Evolutionary conservation across 345 rosid genomes (phyloP), one percentile per base, ranked within the genome.

Genomic region (Theobroma cacao): DNA sequence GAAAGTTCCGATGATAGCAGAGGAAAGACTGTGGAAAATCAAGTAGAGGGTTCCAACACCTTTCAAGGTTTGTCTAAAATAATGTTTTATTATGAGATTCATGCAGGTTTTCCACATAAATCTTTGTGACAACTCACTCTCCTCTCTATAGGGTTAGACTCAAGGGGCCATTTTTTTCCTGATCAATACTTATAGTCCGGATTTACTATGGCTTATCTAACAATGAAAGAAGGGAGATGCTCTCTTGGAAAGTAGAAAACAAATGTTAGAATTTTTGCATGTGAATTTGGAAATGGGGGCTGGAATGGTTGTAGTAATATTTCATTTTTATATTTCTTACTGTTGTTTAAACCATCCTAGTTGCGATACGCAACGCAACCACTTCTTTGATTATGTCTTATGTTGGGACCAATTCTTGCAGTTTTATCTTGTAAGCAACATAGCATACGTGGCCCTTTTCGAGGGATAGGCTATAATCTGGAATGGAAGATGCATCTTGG

Each of bases 41-140:
- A 74, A 72, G 36, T 76, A 34, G 83, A 81, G 75, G 76, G 77
- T 78, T 90, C 84, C 59, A 68, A 18, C 75, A 38, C 61, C 67
- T 61, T 56, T 24, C 82, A 82, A 80, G 90, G 93, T 89, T 77
- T 84, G 86, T 62, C 77, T 59, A 63, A 74, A 52, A 71, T 60
- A 58, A 30, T 48, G 6, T 34, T 68, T 67, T 41, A 20, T 78
- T 60, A 59, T 22, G 41, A 24, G 41, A 22, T 71, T 41, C 36
- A 33, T 5, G 55, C 48, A 61, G 50, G 47, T 55, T 45, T 41
- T 22, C 20, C 1, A 34, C 36, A 15, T 75, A 38, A 52, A 30
- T 38, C 14, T 76, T 31, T 64, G 47, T 82, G 38, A 56, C 22
- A 40, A 71, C 24, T 24, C 30, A 28, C 1, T 50, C 75, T 52